A percentile compares a stretch with the other conserved stretches of the same genome.
These are phyloP conservation scores for Leucosporidium creatinivorum DNA, from an alignment of 768 basidiomycete species.

Conservation along the genomic window DNA sequence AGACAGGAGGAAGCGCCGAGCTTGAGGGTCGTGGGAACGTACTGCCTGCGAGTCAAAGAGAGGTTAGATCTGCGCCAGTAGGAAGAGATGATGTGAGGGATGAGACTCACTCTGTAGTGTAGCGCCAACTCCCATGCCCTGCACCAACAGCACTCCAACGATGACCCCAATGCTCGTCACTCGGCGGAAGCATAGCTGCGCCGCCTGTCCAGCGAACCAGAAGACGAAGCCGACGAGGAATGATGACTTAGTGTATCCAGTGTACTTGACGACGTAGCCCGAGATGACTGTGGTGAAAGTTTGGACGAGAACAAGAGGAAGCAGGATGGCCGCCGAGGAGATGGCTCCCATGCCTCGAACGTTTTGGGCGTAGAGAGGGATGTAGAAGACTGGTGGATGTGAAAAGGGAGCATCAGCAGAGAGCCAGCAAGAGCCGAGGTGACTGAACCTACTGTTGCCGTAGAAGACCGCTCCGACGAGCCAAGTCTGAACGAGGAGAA, in stretches of 20 bases:
- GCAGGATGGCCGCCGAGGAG: slow-evolving; percentile 36
- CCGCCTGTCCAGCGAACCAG: slow-evolving; percentile 33
- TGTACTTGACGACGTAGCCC: slow-evolving; percentile 36
- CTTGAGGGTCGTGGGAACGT: not conserved
- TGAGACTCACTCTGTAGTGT: slow-evolving; percentile 34
- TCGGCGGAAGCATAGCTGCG: slow-evolving; percentile 35
- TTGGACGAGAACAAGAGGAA: slow-evolving; percentile 37
- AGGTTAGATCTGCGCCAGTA: not conserved
- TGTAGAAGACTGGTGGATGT: slow-evolving; percentile 25
- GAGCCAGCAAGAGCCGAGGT: not conserved
- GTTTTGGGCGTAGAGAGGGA: slow-evolving; percentile 38
- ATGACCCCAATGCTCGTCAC: slow-evolving; percentile 23
- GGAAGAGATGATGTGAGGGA: not conserved
- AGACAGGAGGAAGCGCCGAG: too few relatives aligned
- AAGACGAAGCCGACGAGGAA: slow-evolving; percentile 36
- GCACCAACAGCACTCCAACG: slow-evolving; percentile 35
- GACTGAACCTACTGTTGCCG: slow-evolving; percentile 29
- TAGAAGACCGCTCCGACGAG: slow-evolving; percentile 39
- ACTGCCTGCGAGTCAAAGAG: not conserved
- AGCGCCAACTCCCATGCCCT: slow-evolving; percentile 37
- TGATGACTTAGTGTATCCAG: slow-evolving; percentile 35
- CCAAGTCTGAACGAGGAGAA: slow-evolving; percentile 37
- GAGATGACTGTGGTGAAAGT: slow-evolving; percentile 28
- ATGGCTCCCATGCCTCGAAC: slow-evolving; percentile 36
- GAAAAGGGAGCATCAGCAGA: not conserved